These are phyloP conservation scores for Stephanodiscus triporus DNA, from an alignment of 108 stramenopile genomes.

Conservation along the genomic window DNA sequence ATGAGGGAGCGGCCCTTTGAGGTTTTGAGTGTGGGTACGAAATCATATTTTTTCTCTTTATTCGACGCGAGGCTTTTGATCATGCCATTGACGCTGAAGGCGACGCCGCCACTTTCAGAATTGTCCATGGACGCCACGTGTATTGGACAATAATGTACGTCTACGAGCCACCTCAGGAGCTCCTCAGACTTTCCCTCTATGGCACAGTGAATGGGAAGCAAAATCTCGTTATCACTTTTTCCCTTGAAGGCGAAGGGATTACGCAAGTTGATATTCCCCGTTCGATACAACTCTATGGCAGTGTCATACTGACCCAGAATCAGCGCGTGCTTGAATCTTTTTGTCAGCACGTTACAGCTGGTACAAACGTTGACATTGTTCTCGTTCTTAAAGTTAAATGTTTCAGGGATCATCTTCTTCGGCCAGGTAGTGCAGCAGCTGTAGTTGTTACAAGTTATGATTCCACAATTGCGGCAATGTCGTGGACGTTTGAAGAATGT, in stretches of 20 bases:
- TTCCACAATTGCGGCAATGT: constrained; percentile 84
- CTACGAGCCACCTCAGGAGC: constrained; percentile 81
- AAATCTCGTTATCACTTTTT: constrained; percentile 54
- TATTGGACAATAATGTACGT: constrained; percentile 81
- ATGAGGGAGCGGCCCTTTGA: constrained; percentile 76
- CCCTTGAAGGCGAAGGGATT: constrained; percentile 65
- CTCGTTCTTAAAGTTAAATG: constrained; percentile 78
- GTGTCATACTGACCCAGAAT: constrained; percentile 69
- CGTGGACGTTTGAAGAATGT: constrained; percentile 66
- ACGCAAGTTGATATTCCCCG: constrained; percentile 83
- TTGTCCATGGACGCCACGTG: constrained; percentile 56
- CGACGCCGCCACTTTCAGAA: constrained; percentile 25
- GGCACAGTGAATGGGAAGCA: constrained; percentile 84
- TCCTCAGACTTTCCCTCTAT: constrained; percentile 73
- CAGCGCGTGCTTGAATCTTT: constrained; percentile 68
- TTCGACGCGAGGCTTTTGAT: constrained; percentile 3
- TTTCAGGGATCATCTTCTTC: constrained; percentile 70
- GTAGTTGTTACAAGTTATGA: constrained; percentile 71
- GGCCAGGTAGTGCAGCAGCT: constrained; percentile 64
- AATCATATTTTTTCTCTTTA: constrained; percentile 36
- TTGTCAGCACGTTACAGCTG: constrained; percentile 62
- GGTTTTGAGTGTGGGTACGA: constrained; percentile 58
- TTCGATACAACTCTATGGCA: constrained; percentile 71
- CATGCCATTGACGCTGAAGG: constrained; percentile 12
- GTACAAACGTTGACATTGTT: constrained; percentile 65